A percentile compares a stretch with the other conserved stretches of the same genome.
phyloP scores from a whole-genome alignment of 2,329 filamentous ascomycete genomes.

The Colletotrichum falcatum region DNA sequence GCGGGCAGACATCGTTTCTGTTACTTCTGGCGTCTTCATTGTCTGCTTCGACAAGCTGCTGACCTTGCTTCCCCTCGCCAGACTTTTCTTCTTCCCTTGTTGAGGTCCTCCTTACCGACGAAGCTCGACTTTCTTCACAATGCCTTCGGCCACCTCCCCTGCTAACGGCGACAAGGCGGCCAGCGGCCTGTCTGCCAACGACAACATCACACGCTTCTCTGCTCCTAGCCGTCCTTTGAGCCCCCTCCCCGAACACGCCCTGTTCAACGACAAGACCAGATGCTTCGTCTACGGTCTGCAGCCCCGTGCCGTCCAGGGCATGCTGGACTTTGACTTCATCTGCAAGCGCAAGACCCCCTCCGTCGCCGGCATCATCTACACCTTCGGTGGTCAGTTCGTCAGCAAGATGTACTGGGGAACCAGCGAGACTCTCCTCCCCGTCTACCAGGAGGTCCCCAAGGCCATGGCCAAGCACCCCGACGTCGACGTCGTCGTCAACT shows the following conservation, averaged over 20 bases:
- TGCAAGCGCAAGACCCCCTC: conserved; percentile 98
- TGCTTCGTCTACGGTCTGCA: conserved; percentile 99
- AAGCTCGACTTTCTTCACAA: conserved; percentile 53
- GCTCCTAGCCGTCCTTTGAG: conserved; percentile 93
- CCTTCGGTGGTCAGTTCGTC: conserved; percentile 99
- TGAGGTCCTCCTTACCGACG: conserved; percentile 36
- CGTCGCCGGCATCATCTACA: conserved; percentile 99
- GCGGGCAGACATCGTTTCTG: conserved; percentile 32
- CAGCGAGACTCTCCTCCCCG: conserved; percentile 96
- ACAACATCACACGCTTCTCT: conserved; percentile 97
- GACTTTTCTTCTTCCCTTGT: conserved; percentile 38
- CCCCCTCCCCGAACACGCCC: conserved; percentile 86
- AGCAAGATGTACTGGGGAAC: conserved; percentile 99
- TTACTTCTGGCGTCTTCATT: conserved; percentile 38
- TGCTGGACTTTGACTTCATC: conserved; percentile 99
- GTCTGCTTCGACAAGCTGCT: conserved; percentile 41
- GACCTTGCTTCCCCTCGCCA: conserved; percentile 41
- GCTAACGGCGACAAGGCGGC: conserved; percentile 60
- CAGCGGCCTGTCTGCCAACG: conserved; percentile 80
- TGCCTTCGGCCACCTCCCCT: conserved; percentile 60
- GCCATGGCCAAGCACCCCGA: conserved; percentile 96
- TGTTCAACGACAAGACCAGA: conserved; percentile 99
- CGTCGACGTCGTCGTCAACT: conserved; percentile 99
- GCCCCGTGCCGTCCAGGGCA: conserved; percentile 90
- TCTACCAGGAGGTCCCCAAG: conserved; percentile 95